A percentile compares a stretch with the other conserved stretches of the same genome.
These are phyloP conservation scores for Erodium chrysanthum DNA, from an alignment of 441 rosid genomes.

Conservation along the genomic window DNA sequence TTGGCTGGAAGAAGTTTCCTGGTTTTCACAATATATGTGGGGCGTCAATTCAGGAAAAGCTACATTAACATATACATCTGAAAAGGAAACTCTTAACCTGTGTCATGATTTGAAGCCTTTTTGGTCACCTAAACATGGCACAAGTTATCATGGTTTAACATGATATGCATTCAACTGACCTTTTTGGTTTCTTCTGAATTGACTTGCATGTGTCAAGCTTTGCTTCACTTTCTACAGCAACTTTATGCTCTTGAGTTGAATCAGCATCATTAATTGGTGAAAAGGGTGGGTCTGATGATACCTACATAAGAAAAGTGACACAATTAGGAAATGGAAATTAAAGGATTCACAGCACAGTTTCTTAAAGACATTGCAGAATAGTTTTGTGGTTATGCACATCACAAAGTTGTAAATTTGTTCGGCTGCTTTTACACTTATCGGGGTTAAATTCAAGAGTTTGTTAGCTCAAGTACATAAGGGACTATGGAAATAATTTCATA, in stretches of 20 bases:
- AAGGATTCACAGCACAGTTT: too few species aligned
- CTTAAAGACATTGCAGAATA: too few species aligned
- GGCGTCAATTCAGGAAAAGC: constrained; percentile 1
- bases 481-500: neutral
- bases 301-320: constrained; percentile 17
- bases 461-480: too few species aligned
- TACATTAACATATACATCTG: neutral
- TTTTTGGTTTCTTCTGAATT: constrained; percentile 48
- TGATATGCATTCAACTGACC: constrained; percentile 29
- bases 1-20: constrained; percentile 84
- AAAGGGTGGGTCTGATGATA: constrained; percentile 19
- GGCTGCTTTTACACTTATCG: too few species aligned
- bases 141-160: neutral
- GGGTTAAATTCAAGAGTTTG: too few species aligned
- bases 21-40: constrained; percentile 20
- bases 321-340: neutral
- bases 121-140: too few species aligned
- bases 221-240: constrained; percentile 21
- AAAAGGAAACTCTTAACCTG: neutral
- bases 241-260: constrained; percentile 15
- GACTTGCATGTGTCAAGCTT: constrained; percentile 29
- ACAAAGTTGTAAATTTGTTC: too few species aligned
- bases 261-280: constrained; percentile 18
- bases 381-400: too few species aligned
- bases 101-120: neutral